Conservation (phyloP, 2,329 filamentous ascomycete genomes). For the Pezicula carpinea region DNA sequence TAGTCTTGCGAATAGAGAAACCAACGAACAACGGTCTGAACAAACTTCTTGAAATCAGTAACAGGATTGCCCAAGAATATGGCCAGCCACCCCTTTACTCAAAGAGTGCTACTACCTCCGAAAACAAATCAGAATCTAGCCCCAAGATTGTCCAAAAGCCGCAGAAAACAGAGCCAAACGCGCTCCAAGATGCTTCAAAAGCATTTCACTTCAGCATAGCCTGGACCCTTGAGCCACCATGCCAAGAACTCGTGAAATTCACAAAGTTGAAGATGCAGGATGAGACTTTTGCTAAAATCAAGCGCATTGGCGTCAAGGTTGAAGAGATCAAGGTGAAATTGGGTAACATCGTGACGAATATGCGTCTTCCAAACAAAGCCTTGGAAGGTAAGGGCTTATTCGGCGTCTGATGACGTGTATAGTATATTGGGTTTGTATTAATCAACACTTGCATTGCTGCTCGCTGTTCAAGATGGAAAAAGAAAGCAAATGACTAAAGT, state of each 20-base stretch:
- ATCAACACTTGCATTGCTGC: no score
- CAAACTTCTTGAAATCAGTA: slow-evolving; percentile 61
- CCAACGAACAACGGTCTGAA: slow-evolving; percentile 51
- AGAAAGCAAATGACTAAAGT: no score
- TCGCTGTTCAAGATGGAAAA: no score
- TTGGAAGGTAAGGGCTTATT: slow-evolving; percentile 18
- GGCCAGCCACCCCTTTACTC: slow-evolving; percentile 69
- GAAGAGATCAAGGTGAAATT: slow-evolving; percentile 68
- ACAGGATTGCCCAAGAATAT: slow-evolving; percentile 54
- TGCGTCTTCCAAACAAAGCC: slow-evolving; percentile 32
- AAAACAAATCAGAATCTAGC: slow-evolving; percentile 1
- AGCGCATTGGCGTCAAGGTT: slow-evolving; percentile 46
- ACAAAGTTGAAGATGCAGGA: slow-evolving; percentile 25
- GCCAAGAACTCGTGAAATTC: slow-evolving; percentile 34
- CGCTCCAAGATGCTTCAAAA: slow-evolving; percentile 38
- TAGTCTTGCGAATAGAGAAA: slow-evolving; percentile 62
- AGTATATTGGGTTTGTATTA: no score
- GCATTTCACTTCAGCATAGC: slow-evolving; percentile 87
- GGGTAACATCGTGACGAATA: slow-evolving; percentile 60
- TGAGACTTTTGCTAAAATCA: slow-evolving; percentile 7
- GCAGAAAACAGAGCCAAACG: slow-evolving; percentile 18
- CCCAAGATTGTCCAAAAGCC: background rate
- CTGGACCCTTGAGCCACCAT: slow-evolving; percentile 65
- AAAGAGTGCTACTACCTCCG: slow-evolving; percentile 18
- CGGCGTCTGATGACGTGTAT: slow-evolving; percentile 10